phyloP scores from a whole-genome alignment of 2,329 filamentous ascomycete genomes.

The Penicillium sp. region DNA sequence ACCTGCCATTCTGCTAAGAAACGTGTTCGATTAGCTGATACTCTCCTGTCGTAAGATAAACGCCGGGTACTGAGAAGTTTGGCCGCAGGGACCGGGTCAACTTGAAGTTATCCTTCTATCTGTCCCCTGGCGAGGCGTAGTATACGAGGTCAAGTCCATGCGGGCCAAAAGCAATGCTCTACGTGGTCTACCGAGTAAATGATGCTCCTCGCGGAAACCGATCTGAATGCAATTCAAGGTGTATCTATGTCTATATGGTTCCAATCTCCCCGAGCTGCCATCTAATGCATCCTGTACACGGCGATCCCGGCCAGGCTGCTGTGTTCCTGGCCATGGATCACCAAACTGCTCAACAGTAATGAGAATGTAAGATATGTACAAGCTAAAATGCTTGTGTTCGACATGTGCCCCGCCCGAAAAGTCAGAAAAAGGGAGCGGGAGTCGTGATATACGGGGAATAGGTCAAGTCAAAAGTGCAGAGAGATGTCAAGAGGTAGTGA shows the following conservation, averaged over 20 bases:
- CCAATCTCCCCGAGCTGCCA: conserved; percentile 6
- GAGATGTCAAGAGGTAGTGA: conserved; percentile 2
- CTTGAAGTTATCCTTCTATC: neutral
- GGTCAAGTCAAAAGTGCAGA: conserved; percentile 10
- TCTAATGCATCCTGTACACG: conserved; percentile 12
- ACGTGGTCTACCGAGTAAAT: neutral
- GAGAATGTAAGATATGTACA: conserved; percentile 27
- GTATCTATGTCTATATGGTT: conserved; percentile 25
- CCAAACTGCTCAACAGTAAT: conserved; percentile 4
- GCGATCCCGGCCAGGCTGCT: neutral
- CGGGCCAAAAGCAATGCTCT: neutral
- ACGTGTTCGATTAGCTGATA: conserved; percentile 10
- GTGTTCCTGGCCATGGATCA: neutral
- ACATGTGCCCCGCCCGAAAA: conserved; percentile 14
- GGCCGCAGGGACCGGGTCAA: no score
- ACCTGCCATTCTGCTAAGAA: conserved; percentile 26
- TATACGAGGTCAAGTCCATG: neutral
- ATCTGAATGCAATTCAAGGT: conserved; percentile 16
- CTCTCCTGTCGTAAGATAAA: neutral
- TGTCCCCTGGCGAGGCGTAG: neutral
- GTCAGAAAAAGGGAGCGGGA: conserved; percentile 9
- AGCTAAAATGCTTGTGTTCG: conserved; percentile 11
- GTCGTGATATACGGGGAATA: conserved; percentile 15
- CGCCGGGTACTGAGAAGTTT: no score
- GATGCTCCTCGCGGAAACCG: conserved; percentile 15